Evolutionary conservation across 2,329 filamentous ascomycete genomes (phyloP).

Genomic region (Rutstroemia sp.): DNA sequence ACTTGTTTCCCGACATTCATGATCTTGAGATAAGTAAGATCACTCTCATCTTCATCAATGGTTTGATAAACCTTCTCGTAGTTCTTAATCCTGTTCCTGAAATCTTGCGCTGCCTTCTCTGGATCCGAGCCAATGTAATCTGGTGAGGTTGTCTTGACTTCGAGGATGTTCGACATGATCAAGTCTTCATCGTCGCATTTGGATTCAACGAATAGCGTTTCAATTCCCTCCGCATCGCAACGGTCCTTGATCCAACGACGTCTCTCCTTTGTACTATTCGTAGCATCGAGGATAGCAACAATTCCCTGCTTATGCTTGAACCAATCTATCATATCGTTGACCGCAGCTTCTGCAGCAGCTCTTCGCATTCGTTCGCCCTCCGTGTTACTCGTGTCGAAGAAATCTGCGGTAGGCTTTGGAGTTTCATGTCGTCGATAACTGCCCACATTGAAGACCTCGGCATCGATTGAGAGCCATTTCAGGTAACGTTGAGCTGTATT

Average conservation of each 20-base stretch:
- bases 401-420: constrained; percentile 84
- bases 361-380: constrained; percentile 86
- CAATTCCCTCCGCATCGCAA: constrained; percentile 68
- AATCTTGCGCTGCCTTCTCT: constrained; percentile 82
- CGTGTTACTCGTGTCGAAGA: constrained; percentile 85
- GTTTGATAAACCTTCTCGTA: constrained; percentile 97
- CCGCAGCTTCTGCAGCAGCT: constrained; percentile 83
- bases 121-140: constrained; percentile 94
- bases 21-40: constrained; percentile 93
- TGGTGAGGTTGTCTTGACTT: constrained; percentile 93
- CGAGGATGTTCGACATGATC: constrained; percentile 96
- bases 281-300: constrained; percentile 92
- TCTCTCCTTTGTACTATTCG: constrained; percentile 86
- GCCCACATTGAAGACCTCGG: constrained; percentile 95
- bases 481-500: constrained; percentile 78
- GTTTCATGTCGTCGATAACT: constrained; percentile 87
- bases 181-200: constrained; percentile 93
- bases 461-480: constrained; percentile 89
- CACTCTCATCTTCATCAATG: constrained; percentile 79
- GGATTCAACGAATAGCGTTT: constrained; percentile 93
- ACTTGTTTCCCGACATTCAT: constrained; percentile 94
- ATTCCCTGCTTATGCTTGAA: constrained; percentile 71
- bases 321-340: constrained; percentile 92
- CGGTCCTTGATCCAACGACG: constrained; percentile 85
- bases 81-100: constrained; percentile 88